Evolutionary conservation across 352 stramenopile genomes (phyloP).

Genomic region (Thraustotheca clavata): DNA sequence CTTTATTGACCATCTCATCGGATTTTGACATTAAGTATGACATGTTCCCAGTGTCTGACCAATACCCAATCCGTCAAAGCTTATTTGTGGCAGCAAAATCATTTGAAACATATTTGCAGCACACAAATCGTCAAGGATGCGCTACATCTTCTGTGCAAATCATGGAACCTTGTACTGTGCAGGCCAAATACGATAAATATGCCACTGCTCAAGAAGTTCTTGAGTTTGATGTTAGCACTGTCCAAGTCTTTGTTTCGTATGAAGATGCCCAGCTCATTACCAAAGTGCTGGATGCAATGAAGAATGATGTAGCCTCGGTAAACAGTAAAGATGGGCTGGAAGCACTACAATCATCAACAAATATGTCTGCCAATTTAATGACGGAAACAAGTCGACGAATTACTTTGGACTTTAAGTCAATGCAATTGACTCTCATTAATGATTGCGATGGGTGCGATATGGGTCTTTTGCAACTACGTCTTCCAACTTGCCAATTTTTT

Average conservation of each 20-base stretch:
- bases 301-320: constrained; percentile 21
- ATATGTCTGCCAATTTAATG: neutral
- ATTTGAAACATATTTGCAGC: constrained; percentile 24
- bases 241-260: constrained; percentile 74
- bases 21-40: constrained; percentile 33
- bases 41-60: neutral
- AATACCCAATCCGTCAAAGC: neutral
- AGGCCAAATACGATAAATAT: constrained; percentile 56
- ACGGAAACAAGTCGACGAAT: constrained; percentile 69
- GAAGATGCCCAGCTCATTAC: constrained; percentile 53
- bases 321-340: constrained; percentile 23
- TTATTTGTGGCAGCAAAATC: neutral
- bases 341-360: neutral
- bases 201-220: constrained; percentile 73
- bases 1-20: constrained; percentile 41
- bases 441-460: constrained; percentile 83
- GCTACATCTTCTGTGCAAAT: constrained; percentile 53
- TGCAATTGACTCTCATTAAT: constrained; percentile 74
- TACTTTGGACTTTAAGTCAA: constrained; percentile 54
- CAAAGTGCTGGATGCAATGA: constrained; percentile 30
- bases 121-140: constrained; percentile 56
- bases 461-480: constrained; percentile 63
- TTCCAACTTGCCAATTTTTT: constrained; percentile 63
- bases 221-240: constrained; percentile 54
- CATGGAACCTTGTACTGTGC: constrained; percentile 62